Evolutionary conservation across 2,329 filamentous ascomycete species (phyloP).

Genomic region (Lachnellula cervina): DNA sequence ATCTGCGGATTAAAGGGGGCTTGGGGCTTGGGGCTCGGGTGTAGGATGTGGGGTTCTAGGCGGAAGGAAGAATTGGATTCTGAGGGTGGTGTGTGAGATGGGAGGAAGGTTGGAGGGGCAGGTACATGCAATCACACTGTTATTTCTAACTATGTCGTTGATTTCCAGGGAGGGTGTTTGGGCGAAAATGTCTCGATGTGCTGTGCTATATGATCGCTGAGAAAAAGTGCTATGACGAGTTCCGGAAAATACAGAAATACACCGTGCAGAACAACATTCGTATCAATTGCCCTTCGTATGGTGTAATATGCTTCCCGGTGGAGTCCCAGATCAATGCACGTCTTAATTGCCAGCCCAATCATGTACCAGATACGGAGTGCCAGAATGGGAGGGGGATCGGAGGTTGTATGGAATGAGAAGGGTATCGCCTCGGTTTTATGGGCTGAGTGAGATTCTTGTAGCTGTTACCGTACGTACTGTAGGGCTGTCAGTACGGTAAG

Average conservation of each 20-base stretch:
- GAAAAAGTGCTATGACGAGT: conserved; percentile 44
- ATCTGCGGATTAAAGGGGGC: conserved; percentile 15
- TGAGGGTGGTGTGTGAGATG: conserved; percentile 36
- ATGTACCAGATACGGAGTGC: conserved; percentile 52
- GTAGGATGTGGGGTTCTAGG: conserved; percentile 44
- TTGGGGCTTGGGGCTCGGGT: no score
- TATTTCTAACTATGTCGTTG: conserved; percentile 37
- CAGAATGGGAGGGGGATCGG: conserved; percentile 44
- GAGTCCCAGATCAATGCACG: conserved; percentile 47
- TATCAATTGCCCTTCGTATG: conserved; percentile 40
- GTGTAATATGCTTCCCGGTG: conserved; percentile 45
- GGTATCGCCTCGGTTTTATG: conserved; percentile 49
- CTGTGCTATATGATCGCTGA: conserved; percentile 46
- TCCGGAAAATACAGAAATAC: conserved; percentile 48
- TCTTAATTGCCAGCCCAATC: conserved; percentile 49
- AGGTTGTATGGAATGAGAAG: conserved; percentile 46
- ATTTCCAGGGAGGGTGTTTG: conserved; percentile 42
- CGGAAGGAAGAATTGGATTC: conserved; percentile 40
- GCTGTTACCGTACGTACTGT: conserved; percentile 44
- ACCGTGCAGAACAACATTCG: conserved; percentile 48
- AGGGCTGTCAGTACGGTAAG: conserved; percentile 45
- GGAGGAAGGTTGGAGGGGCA: conserved; percentile 28
- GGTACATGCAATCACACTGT: conserved; percentile 26
- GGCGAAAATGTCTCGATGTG: conserved; percentile 47
- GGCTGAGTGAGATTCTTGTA: conserved; percentile 44